Evolutionary conservation across 345 rosid species (phyloP).

Genomic region (Geranium brycei): DNA sequence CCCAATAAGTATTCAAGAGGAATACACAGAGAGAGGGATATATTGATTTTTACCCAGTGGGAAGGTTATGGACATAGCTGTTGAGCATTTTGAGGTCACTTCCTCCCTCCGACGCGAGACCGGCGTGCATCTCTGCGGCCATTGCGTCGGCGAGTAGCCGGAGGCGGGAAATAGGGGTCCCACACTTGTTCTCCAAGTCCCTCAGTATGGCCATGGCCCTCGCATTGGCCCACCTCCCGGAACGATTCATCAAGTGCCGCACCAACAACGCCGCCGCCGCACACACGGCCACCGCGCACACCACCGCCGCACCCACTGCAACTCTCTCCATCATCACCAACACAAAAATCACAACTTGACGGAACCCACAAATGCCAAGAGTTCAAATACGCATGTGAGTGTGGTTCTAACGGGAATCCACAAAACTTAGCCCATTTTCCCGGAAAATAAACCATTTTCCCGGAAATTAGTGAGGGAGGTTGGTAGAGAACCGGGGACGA

Average conservation of each 20-base stretch:
- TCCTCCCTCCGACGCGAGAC: conserved; percentile 92
- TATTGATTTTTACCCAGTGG: conserved; percentile 50
- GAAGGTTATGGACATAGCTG: conserved; percentile 87
- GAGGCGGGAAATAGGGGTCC: conserved; percentile 51
- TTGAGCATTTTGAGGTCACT: conserved; percentile 95
- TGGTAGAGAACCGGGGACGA: not conserved
- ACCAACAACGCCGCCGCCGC: conserved; percentile 53
- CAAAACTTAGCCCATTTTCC: not conserved
- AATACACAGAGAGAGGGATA: not conserved
- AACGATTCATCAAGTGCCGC: conserved; percentile 42
- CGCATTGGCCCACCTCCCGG: conserved; percentile 51
- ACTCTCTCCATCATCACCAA: not conserved
- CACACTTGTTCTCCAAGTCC: conserved; percentile 67
- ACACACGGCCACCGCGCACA: conserved; percentile 46
- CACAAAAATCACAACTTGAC: not conserved
- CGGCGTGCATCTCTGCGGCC: conserved; percentile 99
- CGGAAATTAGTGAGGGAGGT: not conserved
- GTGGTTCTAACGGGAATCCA: not conserved
- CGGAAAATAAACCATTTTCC: conserved; percentile 3
- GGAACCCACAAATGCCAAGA: not conserved
- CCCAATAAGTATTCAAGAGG: too few species aligned
- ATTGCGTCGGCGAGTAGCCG: conserved; percentile 84
- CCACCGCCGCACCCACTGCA: conserved; percentile 41
- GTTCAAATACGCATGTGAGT: not conserved
- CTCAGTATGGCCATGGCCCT: conserved; percentile 53